phyloP scores from a whole-genome alignment of 495 filamentous ascomycete genomes.

The Xylaria acuta region DNA sequence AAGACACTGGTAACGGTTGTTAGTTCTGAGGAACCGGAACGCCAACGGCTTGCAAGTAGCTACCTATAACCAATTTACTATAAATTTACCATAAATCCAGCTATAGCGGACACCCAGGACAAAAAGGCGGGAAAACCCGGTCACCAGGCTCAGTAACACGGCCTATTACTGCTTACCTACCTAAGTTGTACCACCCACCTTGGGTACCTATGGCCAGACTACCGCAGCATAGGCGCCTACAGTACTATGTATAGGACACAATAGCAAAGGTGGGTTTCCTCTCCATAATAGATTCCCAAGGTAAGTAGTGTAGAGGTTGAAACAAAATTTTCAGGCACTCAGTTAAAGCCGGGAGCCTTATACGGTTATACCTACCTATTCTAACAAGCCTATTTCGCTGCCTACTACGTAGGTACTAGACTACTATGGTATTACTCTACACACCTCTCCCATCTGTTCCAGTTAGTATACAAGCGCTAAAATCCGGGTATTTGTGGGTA shows the following conservation, averaged over 20 bases:
- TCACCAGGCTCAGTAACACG: conserved; percentile 13
- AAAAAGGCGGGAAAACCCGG: not conserved
- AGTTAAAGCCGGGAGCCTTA: not conserved
- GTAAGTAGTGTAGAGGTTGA: not conserved
- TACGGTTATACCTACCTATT: conserved; percentile 4
- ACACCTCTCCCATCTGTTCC: conserved; percentile 4
- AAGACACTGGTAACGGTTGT: not conserved
- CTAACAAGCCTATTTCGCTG: not conserved
- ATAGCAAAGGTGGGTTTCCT: not conserved
- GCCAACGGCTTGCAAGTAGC: not conserved
- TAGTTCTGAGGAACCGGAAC: not conserved
- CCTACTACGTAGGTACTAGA: not conserved
- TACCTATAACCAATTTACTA: not conserved
- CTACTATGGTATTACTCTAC: not conserved
- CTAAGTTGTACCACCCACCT: too few relatives aligned
- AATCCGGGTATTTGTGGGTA: conserved; percentile 19
- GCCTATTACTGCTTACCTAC: not conserved
- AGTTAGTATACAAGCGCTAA: conserved; percentile 15
- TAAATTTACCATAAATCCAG: not conserved
- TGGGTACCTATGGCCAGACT: too few relatives aligned
- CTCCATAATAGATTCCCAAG: not conserved
- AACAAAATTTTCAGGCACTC: not conserved
- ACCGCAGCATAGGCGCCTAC: not conserved
- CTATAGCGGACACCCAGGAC: too few relatives aligned
- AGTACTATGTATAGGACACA: not conserved